Base-by-base conservation (phyloP, 306 rosid genomes). In the Gleditsia sinensis region DNA sequence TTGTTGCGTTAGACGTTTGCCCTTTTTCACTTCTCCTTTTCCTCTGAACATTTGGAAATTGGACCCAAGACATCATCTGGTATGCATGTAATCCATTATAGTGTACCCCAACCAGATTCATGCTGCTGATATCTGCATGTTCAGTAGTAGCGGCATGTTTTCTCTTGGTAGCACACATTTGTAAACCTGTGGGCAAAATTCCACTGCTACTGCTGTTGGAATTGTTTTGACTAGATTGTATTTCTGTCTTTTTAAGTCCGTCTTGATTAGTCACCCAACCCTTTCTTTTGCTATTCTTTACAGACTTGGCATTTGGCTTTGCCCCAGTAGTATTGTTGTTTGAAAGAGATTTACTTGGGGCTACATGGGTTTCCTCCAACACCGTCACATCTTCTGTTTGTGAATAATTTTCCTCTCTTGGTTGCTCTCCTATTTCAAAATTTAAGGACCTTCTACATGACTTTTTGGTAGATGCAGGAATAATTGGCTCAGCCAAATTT, bases 381-480 rank as follows among this genome's bases (percentile, higher is more conserved):
- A 48, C 53, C 0, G 84, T 83, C 66, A 78, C 72, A 73, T 63
- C 39, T 58, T 83, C 77, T 48, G 54, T 54, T 59, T 59, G 74
- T 69, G 72, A 28, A 40, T 80, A 78, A 59, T 63, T 69, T 57
- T 69, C 79, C 55, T 74, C 84, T 80, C 42, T 76, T 13, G 64
- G 79, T 70, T 81, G 83, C 33, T 76, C 83, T 65, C 33, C 79
- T 19, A 20, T 40, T 12, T 70, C 91, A 86, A 80, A 93, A 36
- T 83, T 83, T 49, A 91, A 86, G 59, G 82, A 59, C 87, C 85
- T 86, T 63, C 80, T 82, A 76, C 96, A 93, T 25, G 96, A 75
- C 84, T 72, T 88, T 69, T 76, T 88, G 10, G 79, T 72, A 54
- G 84, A 45, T 53, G 78, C 76, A 6, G 28, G 34, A 23, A 34